Base-by-base conservation (phyloP, 83 land plant species). In the Picea mariana region DNA sequence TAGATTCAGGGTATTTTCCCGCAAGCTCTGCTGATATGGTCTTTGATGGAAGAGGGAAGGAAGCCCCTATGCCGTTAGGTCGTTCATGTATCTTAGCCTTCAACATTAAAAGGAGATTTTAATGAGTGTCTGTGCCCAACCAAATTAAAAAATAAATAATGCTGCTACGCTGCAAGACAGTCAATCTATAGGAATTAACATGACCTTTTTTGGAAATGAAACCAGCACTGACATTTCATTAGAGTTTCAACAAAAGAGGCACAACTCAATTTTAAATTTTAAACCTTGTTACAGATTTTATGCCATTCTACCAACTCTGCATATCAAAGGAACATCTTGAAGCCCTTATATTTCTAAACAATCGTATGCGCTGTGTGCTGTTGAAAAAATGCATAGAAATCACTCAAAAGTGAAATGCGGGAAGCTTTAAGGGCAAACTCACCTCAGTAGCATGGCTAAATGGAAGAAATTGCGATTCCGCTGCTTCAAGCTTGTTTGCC, bases 71-170 rank as follows among this genome's bases (percentile, higher is more conserved):
- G 26, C 77, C 59, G 42, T 75, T 75, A 44, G 77, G 23, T n/a
- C 26, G 77, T 75, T 75, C 59, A 44, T 44, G 26, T 47, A 38
- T 75, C 77, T 75, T 75, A 27, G 77, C 21, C 77, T 75, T n/a
- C 13, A 40, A n/a, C 77, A 75, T 21, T 9, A 75, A 11, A 47
- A 75, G 21, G 9, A 75, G n/a, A 47, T 47, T 75, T 49, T n/a
- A 75, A n/a, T 75, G 26, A 75, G 77, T 8, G 20, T 71, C 0
- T 11, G 6, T n/a, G 58, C 23, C 40, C 49, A 23, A 47, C 77
- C 23, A 23, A 75, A 75, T 44, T 75, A n/a, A 49, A 40, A 42
- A 23, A 49, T 75, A 23, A 15, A 75, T 17, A 75, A 75, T 47
- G 77, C 59, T 75, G 8, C 77, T 73, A 47, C 58, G 58, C 58